A percentile compares a stretch with the other conserved stretches of the same genome.
These are phyloP conservation scores for Solanum boliviense DNA, from an alignment of 257 asterid genomes.

Conservation along the genomic window DNA sequence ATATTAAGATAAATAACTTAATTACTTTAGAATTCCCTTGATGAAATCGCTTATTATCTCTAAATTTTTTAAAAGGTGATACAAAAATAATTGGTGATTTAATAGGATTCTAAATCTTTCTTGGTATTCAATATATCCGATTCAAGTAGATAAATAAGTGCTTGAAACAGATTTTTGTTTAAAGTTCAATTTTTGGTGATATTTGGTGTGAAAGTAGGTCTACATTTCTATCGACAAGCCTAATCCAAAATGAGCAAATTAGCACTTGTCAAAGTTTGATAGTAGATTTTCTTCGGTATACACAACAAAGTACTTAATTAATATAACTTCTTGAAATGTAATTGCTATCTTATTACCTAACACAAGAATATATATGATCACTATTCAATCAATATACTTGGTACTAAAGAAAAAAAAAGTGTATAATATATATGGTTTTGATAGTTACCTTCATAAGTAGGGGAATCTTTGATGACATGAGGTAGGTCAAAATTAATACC, in stretches of 20 bases:
- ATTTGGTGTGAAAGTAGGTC: too few relatives aligned
- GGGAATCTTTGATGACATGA: neutral
- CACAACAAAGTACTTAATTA: neutral
- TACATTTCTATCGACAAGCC: neutral
- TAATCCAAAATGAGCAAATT: neutral
- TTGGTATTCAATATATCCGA: neutral
- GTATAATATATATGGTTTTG: neutral
- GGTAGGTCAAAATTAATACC: conserved; percentile 4
- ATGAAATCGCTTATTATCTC: neutral
- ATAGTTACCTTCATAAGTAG: neutral
- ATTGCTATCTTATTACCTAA: neutral
- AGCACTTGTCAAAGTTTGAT: neutral
- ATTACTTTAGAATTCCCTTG: too few relatives aligned
- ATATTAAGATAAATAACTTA: too few relatives aligned
- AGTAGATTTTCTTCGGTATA: too few relatives aligned
- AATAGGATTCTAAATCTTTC: neutral
- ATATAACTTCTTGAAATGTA: neutral
- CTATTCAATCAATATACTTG: neutral
- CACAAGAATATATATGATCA: neutral
- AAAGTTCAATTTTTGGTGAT: neutral
- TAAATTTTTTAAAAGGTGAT: rapidly evolving
- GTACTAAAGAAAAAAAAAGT: neutral
- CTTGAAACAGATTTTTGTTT: rapidly evolving
- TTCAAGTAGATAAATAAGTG: neutral
- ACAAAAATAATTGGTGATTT: neutral